These are phyloP conservation scores for Sporothrix pallida DNA, from an alignment of 2,329 filamentous ascomycete genomes.

Conservation along the genomic window DNA sequence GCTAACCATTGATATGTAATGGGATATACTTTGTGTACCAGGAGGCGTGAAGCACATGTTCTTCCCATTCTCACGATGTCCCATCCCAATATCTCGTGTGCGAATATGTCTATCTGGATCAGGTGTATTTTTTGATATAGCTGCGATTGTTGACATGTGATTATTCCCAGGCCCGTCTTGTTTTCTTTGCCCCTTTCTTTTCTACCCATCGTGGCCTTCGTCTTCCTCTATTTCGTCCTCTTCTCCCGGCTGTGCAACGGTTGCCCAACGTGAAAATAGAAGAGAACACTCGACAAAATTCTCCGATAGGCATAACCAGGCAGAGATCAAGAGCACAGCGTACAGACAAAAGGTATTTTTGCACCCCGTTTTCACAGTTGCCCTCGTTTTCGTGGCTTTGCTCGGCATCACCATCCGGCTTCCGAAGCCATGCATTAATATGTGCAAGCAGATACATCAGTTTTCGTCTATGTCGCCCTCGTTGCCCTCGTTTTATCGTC, in stretches of 20 bases:
- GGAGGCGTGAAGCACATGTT: no score
- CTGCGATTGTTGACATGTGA: no score
- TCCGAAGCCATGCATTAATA: background rate
- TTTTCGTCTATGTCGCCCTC: background rate
- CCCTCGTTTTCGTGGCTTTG: background rate
- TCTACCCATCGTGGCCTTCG: background rate
- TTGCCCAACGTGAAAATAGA: background rate
- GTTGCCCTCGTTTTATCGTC: background rate
- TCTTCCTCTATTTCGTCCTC: background rate
- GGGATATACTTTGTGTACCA: no score
- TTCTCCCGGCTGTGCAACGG: conserved; percentile 7
- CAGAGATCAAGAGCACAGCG: background rate
- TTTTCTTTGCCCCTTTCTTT: background rate
- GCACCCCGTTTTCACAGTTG: background rate
- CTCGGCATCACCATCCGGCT: background rate
- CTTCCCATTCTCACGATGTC: no score
- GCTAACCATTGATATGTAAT: no score
- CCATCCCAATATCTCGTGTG: no score
- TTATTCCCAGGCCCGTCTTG: no score
- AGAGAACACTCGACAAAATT: background rate
- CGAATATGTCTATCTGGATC: no score
- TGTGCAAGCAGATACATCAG: background rate
- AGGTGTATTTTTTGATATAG: no score
- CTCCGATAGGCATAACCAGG: conserved; percentile 4
- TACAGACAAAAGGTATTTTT: background rate